Evolutionary conservation across 2,329 filamentous ascomycete genomes (phyloP).

Genomic region (Microdochium paspali): DNA sequence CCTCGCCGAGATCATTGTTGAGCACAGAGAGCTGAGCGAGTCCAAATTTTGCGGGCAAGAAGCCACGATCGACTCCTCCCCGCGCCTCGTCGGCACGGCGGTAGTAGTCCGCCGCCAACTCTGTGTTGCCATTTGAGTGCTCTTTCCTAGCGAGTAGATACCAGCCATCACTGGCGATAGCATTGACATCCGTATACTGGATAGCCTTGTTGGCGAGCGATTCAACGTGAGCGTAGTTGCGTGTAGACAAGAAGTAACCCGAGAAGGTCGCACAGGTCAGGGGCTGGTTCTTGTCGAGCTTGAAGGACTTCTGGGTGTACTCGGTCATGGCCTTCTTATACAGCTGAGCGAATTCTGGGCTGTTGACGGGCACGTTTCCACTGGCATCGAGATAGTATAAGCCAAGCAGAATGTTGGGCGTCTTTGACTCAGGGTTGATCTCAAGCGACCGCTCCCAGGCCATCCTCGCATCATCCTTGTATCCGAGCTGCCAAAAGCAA

Average conservation of each 20-base stretch:
- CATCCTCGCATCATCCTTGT: slow-evolving; percentile 81
- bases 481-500: slow-evolving; percentile 93
- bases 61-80: slow-evolving; percentile 84
- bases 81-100: slow-evolving; percentile 83
- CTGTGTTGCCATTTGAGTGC: slow-evolving; percentile 68
- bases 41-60: slow-evolving; percentile 90
- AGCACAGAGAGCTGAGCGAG: slow-evolving; percentile 81
- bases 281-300: slow-evolving; percentile 83
- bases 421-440: slow-evolving; percentile 73
- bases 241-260: slow-evolving; percentile 78
- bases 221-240: slow-evolving; percentile 73
- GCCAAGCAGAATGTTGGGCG: slow-evolving; percentile 82
- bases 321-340: slow-evolving; percentile 94
- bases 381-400: slow-evolving; percentile 85
- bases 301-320: slow-evolving; percentile 89
- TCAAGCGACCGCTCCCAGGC: slow-evolving; percentile 87
- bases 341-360: slow-evolving; percentile 72
- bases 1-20: slow-evolving; percentile 77
- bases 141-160: slow-evolving; percentile 88
- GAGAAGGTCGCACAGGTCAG: slow-evolving; percentile 87
- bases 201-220: slow-evolving; percentile 86
- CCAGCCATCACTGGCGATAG: slow-evolving; percentile 95
- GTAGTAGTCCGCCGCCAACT: slow-evolving; percentile 78
- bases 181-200: slow-evolving; percentile 90
- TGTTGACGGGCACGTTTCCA: slow-evolving; percentile 71